Evolutionary conservation across 805 yeast genomes (phyloP), one percentile per base, ranked within the genome.

Genomic region (Saccharomycopsis amapae): DNA sequence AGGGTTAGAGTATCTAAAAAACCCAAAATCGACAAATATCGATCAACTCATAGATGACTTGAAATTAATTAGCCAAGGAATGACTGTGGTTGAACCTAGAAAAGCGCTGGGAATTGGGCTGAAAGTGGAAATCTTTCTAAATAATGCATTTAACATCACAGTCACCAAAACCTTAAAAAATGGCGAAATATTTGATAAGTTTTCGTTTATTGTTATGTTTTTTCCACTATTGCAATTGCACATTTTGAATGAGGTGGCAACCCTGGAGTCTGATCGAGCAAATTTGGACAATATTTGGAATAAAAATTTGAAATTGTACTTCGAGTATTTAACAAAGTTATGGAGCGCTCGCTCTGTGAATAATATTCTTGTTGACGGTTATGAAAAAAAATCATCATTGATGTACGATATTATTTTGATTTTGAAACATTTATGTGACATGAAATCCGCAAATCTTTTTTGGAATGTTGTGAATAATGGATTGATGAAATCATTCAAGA

Each of bases 191-290:
- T 10, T 6, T 6, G 42, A 45, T 31, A 24, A 31, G 23, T 39
- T 46, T 28, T 19, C n/a, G 7, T 46, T 47, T 32, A 40, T 50
- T 4, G 30, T 50, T n/a, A 23, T 50, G 36, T 39, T 46, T 19
- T 50, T 50, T 40, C 53, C 53, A 19, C 19, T 50, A n/a, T 19
- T 50, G 5, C 53, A 50, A 33, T 26, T 50, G 13, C 17, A n/a
- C 12, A 39, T 47, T n/a, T 19, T 48, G 26, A 18, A 15, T 19
- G 28, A 33, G 24, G 10, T 9, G n/a, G 9, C 26, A 3, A 13
- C 25, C 23, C 6, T 15, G 15, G 41, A 38, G 13, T 37, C 12
- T 12, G 19, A 35, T 15, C 4, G 18, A 9, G 5, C 12, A 12
- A 18, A 34, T 2, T 31, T 26, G 19, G 28, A 34, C 9, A 40